Evolutionary conservation across 192 early-diverging fungal species (phyloP), one percentile per base, ranked within the genome.

Genomic region (Coemansia sp.): DNA sequence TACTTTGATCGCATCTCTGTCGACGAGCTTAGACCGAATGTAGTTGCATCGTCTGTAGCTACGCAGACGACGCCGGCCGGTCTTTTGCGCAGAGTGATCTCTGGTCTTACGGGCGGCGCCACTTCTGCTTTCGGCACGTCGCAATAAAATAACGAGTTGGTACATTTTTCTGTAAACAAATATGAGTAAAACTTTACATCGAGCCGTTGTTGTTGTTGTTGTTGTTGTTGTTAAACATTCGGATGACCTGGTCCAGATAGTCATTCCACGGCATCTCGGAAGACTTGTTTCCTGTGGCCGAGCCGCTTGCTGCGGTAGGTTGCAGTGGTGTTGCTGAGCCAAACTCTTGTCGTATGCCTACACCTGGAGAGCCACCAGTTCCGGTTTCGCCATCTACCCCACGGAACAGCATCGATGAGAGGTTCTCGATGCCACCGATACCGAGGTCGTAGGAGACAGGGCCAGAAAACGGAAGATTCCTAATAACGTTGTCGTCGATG

Each of bases 1-100:
- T 78, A 78, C 64, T 72, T 78, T 78, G 75, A 78, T 30, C 68
- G 75, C 33, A 65, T 71, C 25, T 78, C 75, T 25, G 55, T 68
- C 23, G 75, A 78, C 23, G 75, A 78, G 34, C 33, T 47, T 13
- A 50, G 69, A n/a, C 69, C 68, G n/a, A 61, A 61, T 37, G 10
- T 66, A 7, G 53, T 57, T 2, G 45, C 75, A 8, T 63, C 75
- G 9, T 63, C 75, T 2, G 61, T 58, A 17, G 50, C 59, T 3
- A 54, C 63, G 9, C 65, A 66, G 38, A 62, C 58, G 5, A 56
- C 65, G 0, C 13, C 62, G 15, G 61, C 48, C 34, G 65, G 68
- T 0, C 37, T 77, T 36, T 53, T 77, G 31, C 74, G 74, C 19
- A 57, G 74, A 22, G 74, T 77, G 19, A 68, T 77, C 28, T 77